Base-by-base conservation (phyloP, 257 asterid genomes). In the Salvia splendens region DNA sequence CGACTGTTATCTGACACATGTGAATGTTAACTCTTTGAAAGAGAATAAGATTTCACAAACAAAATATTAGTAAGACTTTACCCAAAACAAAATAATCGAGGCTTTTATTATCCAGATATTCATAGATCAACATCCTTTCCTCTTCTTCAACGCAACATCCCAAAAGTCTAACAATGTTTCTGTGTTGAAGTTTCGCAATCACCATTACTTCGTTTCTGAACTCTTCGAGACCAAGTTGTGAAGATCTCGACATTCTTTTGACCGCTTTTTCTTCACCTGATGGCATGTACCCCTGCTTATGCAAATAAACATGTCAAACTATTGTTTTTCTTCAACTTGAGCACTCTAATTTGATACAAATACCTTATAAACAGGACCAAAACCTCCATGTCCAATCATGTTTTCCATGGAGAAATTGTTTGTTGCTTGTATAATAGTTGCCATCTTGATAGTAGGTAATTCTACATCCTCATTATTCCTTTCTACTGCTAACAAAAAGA, bases 301-400 rank as follows among this genome's bases (percentile, higher is more conserved):
- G 64, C 69, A 56, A 52, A n/a, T 43, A 42, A 36, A 10, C 9
- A 5, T 51, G 17, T 3, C 48, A 42, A 11, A 0, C 20, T 17
- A 55, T 14, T 0, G 4, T 16, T 17, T 0, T 61, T 35, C 3
- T 53, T 24, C 5, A 4, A 10, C 24, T 17, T 17, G 15, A 5
- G 46, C 36, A 40, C 58, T 73, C 14, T 51, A 3, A 33, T 35
- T 1, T n/a, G n/a, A 20, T 36, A 45, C 0, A 3, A 24, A 8
- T 81, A 83, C 88, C 88, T 36, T 57, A 75, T 81, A 81, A 45
- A 83, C 84, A 28, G 79, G 74, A 16, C 88, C 86, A 24, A 78
- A 83, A 8, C 88, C 76, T 14, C 80, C 80, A 35, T 42, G 61
- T 5, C 80, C 76, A 16, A 75, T 59, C n/a, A 20, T 56, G 42